phyloP scores from a whole-genome alignment of 1,139 yeast species.

The Pneumocystis jirovecii region DNA sequence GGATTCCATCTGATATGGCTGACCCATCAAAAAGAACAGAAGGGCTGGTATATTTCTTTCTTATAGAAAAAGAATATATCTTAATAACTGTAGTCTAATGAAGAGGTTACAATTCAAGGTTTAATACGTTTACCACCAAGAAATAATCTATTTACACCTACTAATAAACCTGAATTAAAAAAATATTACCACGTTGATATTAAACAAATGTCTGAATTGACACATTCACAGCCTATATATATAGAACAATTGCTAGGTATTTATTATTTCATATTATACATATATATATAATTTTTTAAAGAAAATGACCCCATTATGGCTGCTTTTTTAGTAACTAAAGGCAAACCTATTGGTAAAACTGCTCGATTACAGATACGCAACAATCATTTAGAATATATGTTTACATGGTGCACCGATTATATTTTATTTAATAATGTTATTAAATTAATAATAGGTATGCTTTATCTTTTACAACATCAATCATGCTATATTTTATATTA shows the following conservation, averaged over 20 bases:
- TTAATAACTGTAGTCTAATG: constrained; percentile 29
- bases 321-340: constrained; percentile 37
- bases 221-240: constrained; percentile 58
- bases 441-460: constrained; percentile 1
- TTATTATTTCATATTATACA: not conserved
- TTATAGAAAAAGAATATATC: not conserved
- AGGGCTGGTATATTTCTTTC: constrained; percentile 1
- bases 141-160: constrained; percentile 60
- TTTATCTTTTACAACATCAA: not conserved
- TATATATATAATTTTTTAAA: constrained; percentile 1
- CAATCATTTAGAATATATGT: constrained; percentile 79
- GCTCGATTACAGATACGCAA: constrained; percentile 72
- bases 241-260: constrained; percentile 45
- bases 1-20: constrained; percentile 66
- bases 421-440: not conserved
- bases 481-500: not conserved
- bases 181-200: constrained; percentile 51
- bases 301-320: constrained; percentile 13
- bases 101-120: constrained; percentile 59
- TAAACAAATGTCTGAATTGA: constrained; percentile 57
- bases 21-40: constrained; percentile 49
- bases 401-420: constrained; percentile 66
- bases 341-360: constrained; percentile 76
- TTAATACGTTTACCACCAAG: constrained; percentile 51
- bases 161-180: constrained; percentile 56